Conservation (phyloP, 805 yeast species). For the Monosporozyma yasuniensis region DNA sequence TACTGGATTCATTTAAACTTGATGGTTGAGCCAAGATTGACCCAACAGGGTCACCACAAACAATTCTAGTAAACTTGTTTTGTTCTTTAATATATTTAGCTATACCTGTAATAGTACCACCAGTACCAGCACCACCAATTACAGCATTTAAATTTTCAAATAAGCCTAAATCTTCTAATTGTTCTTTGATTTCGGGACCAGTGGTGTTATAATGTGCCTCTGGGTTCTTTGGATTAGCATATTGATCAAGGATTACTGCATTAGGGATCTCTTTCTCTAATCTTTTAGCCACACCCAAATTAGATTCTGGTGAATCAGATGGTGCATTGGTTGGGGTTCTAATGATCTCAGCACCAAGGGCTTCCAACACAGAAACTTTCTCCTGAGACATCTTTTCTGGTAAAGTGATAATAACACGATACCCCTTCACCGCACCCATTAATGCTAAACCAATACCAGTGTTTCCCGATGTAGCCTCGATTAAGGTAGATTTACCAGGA, state of each 20-base stretch:
- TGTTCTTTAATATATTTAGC: constrained; percentile 66
- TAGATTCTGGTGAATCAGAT: constrained; percentile 86
- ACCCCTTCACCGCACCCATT: constrained; percentile 79
- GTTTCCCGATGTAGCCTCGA: constrained; percentile 87
- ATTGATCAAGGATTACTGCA: constrained; percentile 77
- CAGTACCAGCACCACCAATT: constrained; percentile 91
- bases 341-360: constrained; percentile 82
- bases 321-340: constrained; percentile 91
- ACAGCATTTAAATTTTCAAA: constrained; percentile 59
- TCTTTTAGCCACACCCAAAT: constrained; percentile 77
- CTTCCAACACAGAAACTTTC: constrained; percentile 78
- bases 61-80: constrained; percentile 49
- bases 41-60: constrained; percentile 83
- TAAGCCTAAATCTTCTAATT: constrained; percentile 37
- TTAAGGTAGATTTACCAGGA: constrained; percentile 67
- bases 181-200: constrained; percentile 78
- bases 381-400: constrained; percentile 95
- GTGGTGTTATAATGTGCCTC: constrained; percentile 78
- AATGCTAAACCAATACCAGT: constrained; percentile 87
- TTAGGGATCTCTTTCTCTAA: constrained; percentile 77
- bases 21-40: constrained; percentile 79
- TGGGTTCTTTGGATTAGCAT: constrained; percentile 70
- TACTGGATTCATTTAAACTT: constrained; percentile 46
- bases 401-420: constrained; percentile 75
- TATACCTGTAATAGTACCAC: constrained; percentile 84